Conservation (phyloP, 2,329 filamentous ascomycete genomes). For the Cucurbitaria berberidis region DNA sequence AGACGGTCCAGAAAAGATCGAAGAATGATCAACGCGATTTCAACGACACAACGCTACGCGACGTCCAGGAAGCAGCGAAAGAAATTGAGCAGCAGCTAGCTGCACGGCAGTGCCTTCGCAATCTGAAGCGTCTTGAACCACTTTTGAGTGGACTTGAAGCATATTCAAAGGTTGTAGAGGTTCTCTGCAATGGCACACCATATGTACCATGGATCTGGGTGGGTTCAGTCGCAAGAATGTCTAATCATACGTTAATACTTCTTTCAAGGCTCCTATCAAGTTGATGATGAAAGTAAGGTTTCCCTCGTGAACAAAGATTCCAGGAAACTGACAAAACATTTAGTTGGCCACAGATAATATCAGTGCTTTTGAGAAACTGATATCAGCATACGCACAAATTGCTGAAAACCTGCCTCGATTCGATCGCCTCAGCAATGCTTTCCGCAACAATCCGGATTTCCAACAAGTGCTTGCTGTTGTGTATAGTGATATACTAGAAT, state of each 20-base stretch:
- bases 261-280: neutral
- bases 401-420: slow-evolving; percentile 51
- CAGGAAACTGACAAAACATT: slow-evolving; percentile 18
- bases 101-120: slow-evolving; percentile 48
- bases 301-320: neutral
- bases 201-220: slow-evolving; percentile 55
- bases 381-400: slow-evolving; percentile 49
- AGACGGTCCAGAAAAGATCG: slow-evolving; percentile 4
- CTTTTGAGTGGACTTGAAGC: slow-evolving; percentile 52
- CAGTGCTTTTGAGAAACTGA: slow-evolving; percentile 50
- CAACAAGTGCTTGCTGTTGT: slow-evolving; percentile 52
- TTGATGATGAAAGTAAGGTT: neutral
- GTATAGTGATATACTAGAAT: slow-evolving; percentile 58
- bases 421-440: slow-evolving; percentile 40
- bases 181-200: slow-evolving; percentile 56
- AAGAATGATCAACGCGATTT: slow-evolving; percentile 28
- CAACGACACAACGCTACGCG: slow-evolving; percentile 42
- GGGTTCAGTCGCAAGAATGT: no score
- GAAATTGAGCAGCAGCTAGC: slow-evolving; percentile 52
- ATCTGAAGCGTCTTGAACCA: slow-evolving; percentile 54
- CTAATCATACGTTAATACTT: no score
- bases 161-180: slow-evolving; percentile 52
- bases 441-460: slow-evolving; percentile 43
- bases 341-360: slow-evolving; percentile 42
- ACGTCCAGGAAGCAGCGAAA: slow-evolving; percentile 48